phyloP scores from a whole-genome alignment of 2,329 filamentous ascomycete genomes.

The Pezicula radicicola region DNA sequence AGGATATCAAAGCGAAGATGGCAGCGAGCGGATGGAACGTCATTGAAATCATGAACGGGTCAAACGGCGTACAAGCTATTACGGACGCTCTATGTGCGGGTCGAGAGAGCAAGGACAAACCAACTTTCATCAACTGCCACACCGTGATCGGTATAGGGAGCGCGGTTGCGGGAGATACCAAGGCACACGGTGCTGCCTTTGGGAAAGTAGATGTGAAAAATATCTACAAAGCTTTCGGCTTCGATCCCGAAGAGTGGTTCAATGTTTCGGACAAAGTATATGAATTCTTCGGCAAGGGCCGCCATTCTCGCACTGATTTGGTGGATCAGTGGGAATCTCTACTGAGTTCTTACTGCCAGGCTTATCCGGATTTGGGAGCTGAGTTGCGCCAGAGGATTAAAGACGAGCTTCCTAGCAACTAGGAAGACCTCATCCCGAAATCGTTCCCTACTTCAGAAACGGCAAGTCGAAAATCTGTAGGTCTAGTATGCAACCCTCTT shows the following conservation, averaged over 20 bases:
- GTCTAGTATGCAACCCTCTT: slow-evolving; percentile 45
- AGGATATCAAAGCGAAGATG: slow-evolving; percentile 49
- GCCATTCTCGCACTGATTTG: slow-evolving; percentile 38
- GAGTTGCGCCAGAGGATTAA: slow-evolving; percentile 45
- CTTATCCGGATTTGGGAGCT: slow-evolving; percentile 44
- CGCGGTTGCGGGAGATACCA: slow-evolving; percentile 24
- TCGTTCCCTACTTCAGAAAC: no score
- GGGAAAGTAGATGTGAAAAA: slow-evolving; percentile 10
- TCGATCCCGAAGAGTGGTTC: slow-evolving; percentile 34
- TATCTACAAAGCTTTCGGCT: slow-evolving; percentile 35
- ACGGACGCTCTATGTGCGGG: slow-evolving; percentile 38
- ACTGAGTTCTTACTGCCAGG: slow-evolving; percentile 37
- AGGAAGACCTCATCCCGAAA: slow-evolving; percentile 44
- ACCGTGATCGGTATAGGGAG: slow-evolving; percentile 46
- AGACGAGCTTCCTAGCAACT: slow-evolving; percentile 45
- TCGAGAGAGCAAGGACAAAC: slow-evolving; percentile 36
- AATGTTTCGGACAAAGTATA: slow-evolving; percentile 42
- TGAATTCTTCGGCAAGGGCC: slow-evolving; percentile 45
- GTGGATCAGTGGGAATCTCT: slow-evolving; percentile 45
- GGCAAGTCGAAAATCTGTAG: slow-evolving; percentile 44
- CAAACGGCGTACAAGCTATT: slow-evolving; percentile 38
- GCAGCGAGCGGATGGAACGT: slow-evolving; percentile 44
- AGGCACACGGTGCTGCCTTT: slow-evolving; percentile 19
- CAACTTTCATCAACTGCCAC: slow-evolving; percentile 47
- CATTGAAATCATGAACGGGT: slow-evolving; percentile 42